Percentiles rank a stretch among this genome's conserved stretches.
These are phyloP conservation scores for Bonnemaisonia californica DNA, from an alignment of 31 red algal species.

Conservation along the genomic window DNA sequence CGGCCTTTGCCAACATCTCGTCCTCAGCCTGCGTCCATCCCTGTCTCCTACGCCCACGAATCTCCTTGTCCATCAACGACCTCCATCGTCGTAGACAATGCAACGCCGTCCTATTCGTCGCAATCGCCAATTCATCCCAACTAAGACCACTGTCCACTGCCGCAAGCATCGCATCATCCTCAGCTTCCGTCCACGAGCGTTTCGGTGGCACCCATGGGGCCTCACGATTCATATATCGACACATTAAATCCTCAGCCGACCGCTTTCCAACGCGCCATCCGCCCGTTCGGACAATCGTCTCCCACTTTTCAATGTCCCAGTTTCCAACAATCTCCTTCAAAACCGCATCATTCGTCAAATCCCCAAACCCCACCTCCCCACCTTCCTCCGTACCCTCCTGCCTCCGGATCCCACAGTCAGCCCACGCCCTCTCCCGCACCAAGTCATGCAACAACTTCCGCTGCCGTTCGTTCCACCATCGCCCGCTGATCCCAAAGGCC, in stretches of 20 bases:
- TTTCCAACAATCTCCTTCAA: neutral
- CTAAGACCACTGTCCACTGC: neutral
- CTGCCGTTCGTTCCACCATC: neutral
- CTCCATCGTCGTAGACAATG: neutral
- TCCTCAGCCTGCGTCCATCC: neutral
- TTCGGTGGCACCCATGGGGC: neutral
- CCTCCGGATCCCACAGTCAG: neutral
- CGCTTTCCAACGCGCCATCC: neutral
- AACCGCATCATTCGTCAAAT: no score
- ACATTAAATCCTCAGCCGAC: neutral
- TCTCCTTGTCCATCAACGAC: neutral
- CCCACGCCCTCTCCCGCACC: neutral
- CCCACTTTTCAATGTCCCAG: neutral
- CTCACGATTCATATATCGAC: neutral
- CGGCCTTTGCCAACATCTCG: neutral
- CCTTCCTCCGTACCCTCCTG: no score
- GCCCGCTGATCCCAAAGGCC: neutral
- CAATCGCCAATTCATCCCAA: neutral
- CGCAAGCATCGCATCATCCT: neutral
- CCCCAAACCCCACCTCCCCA: neutral
- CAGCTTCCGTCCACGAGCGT: neutral
- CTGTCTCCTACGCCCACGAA: neutral
- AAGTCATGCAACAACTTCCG: neutral
- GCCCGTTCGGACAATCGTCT: neutral
- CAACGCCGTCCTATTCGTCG: neutral